Evolutionary conservation across 495 filamentous ascomycete genomes (phyloP), one percentile per base, ranked within the genome.

Genomic region (Aspergillus cavernicola): DNA sequence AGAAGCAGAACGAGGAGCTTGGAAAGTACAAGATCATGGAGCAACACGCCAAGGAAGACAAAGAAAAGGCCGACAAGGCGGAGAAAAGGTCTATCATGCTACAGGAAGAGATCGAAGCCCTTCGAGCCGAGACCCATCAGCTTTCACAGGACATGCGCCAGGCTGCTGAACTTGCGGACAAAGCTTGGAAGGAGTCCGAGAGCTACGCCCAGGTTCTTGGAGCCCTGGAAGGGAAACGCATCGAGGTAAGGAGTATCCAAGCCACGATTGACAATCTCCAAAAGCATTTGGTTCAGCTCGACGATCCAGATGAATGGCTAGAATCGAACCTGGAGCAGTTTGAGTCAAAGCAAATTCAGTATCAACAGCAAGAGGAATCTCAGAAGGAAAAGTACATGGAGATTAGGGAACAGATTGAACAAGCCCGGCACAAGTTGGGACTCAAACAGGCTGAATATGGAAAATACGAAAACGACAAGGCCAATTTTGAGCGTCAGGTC

Each of bases 391-490:
- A 55, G 16, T 90, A 89, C 58, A 69, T 77, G 50, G 79, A 85
- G 23, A 75, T 95, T 13, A 80, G 82, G 44, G 67, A 75, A 13
- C 79, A 80, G 19, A 80, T 92, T 4, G 81, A 87, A 39, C 61
- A 68, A 1, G 66, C 70, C 32, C 83, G 87, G 7, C 67, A 74
- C 19, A 62, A 74, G 8, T 71, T 92, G 22, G 83, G 83, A 3
- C 67, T 72, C 33, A 97, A 96, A 67, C 83, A 90, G 39, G 82
- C 85, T 12, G 93, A 97, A 64, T 78, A 84, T 59, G 93, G 93
- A 24, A 89, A 85, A 61, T 83, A 84, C 61, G 83, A 93, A 66
- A 90, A 92, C 7, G 84, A 96, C 64, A 89, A 91, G 66, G 84
- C 85, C 60, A 87, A 86, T 55, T 90, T 92, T 60, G 90, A 96